These are phyloP conservation scores for Quercus berberidifolia DNA, from an alignment of 306 rosid genomes.

Conservation along the genomic window DNA sequence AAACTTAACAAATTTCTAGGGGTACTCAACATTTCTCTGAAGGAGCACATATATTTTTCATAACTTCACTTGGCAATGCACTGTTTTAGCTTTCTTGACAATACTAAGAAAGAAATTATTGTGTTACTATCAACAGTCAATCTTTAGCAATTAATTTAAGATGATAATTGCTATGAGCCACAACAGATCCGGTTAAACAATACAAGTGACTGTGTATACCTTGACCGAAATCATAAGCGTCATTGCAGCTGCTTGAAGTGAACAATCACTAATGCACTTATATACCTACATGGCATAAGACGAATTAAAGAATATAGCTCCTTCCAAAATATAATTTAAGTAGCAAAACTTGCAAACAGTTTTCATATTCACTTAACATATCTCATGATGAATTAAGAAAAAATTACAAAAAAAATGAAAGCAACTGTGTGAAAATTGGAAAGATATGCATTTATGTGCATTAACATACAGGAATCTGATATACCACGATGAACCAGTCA, in stretches of 20 bases:
- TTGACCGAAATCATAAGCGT: neutral
- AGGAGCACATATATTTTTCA: neutral
- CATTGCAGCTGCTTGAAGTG: conserved; percentile 3
- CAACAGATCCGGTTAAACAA: neutral
- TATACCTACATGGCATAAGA: neutral
- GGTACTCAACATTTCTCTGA: neutral
- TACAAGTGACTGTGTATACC: neutral
- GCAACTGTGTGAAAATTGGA: neutral
- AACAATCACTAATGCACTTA: neutral
- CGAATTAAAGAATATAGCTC: neutral
- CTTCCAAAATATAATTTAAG: neutral
- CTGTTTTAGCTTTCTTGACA: neutral
- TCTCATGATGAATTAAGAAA: neutral
- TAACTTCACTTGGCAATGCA: neutral
- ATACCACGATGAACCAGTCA: neutral
- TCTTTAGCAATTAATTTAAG: neutral
- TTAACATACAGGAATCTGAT: neutral
- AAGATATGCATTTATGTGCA: neutral
- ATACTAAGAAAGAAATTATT: neutral
- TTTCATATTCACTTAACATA: neutral
- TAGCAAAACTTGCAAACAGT: neutral
- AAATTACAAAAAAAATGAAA: neutral
- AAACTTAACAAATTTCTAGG: neutral
- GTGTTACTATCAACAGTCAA: neutral
- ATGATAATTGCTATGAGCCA: neutral